Percentiles rank a stretch among this genome's conserved stretches.
phyloP scores from a whole-genome alignment of 2,329 filamentous ascomycete genomes.

The Epichloe glyceriae region DNA sequence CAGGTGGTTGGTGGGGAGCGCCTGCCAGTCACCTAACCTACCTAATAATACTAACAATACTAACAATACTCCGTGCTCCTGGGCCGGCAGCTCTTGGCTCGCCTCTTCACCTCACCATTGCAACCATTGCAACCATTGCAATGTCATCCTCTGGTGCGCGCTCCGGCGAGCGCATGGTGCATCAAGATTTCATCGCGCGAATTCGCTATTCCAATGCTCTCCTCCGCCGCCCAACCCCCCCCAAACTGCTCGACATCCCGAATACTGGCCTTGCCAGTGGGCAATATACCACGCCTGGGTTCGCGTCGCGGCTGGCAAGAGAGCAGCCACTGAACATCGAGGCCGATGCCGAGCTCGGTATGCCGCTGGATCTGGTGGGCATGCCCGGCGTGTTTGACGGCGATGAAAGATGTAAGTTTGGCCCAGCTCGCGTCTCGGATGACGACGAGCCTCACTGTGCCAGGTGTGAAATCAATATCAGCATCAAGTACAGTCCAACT shows the following conservation, averaged over 20 bases:
- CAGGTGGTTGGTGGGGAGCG: too few relatives aligned
- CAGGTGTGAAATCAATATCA: too few relatives aligned
- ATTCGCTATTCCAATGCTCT: conserved; percentile 93
- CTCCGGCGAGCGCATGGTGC: conserved; percentile 47
- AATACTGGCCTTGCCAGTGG: conserved; percentile 78
- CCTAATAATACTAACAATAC: too few relatives aligned
- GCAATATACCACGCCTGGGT: conserved; percentile 82
- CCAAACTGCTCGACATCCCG: conserved; percentile 93
- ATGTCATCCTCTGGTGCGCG: conserved; percentile 25
- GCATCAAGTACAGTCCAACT: not conserved
- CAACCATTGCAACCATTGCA: conserved; percentile 10
- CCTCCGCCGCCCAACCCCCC: conserved; percentile 89
- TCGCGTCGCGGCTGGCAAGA: conserved; percentile 75
- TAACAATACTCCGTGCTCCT: too few relatives aligned
- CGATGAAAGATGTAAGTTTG: conserved; percentile 68
- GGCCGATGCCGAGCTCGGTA: conserved; percentile 91
- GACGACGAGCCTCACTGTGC: too few relatives aligned
- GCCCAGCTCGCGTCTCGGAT: too few relatives aligned
- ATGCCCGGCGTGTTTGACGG: conserved; percentile 92
- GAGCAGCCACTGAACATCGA: conserved; percentile 95
- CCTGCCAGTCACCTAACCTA: too few relatives aligned
- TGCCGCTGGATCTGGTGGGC: conserved; percentile 91
- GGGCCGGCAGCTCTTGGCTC: not conserved
- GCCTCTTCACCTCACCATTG: not conserved
- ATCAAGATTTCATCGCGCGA: conserved; percentile 95